Conservation (phyloP, 108 stramenopile species). For the Nitzschia sp. region DNA sequence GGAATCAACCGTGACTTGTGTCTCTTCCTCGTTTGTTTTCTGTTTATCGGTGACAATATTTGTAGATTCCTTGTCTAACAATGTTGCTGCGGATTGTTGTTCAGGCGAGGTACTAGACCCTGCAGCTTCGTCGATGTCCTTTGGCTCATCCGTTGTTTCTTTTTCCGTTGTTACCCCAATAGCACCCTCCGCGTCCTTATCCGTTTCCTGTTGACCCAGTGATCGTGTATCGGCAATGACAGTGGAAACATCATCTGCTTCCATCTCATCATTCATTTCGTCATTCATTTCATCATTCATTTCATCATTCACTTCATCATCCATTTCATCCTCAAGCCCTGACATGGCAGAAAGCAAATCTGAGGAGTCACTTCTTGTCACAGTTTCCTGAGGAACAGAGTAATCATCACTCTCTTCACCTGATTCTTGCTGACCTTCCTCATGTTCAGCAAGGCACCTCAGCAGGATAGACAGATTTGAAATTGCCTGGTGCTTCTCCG, state of each 20-base stretch:
- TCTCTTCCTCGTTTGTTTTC: no score
- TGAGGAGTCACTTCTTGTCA: background rate
- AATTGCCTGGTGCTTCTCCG: slow-evolving; percentile 41
- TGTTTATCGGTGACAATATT: no score
- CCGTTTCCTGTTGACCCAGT: background rate
- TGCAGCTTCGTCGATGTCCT: background rate
- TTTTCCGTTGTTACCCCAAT: background rate
- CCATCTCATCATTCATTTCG: no score
- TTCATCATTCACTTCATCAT: no score
- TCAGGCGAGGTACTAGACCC: no score
- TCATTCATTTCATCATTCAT: no score
- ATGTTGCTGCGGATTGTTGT: no score
- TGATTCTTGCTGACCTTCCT: slow-evolving; percentile 4
- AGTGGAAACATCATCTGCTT: background rate
- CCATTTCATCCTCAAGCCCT: background rate
- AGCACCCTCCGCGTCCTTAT: background rate
- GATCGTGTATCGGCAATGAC: background rate
- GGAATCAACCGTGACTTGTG: no score
- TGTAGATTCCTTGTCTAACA: no score
- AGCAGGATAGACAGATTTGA: slow-evolving; percentile 34
- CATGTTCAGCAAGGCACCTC: slow-evolving; percentile 29
- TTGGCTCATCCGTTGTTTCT: background rate
- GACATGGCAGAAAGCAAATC: slow-evolving; percentile 5
- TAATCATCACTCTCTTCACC: slow-evolving; percentile 8
- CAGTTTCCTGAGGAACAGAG: background rate